Percentiles rank a stretch among this genome's conserved stretches.
phyloP scores from a whole-genome alignment of 805 yeast genomes.

The Lipomyces spencermartinsiae region DNA sequence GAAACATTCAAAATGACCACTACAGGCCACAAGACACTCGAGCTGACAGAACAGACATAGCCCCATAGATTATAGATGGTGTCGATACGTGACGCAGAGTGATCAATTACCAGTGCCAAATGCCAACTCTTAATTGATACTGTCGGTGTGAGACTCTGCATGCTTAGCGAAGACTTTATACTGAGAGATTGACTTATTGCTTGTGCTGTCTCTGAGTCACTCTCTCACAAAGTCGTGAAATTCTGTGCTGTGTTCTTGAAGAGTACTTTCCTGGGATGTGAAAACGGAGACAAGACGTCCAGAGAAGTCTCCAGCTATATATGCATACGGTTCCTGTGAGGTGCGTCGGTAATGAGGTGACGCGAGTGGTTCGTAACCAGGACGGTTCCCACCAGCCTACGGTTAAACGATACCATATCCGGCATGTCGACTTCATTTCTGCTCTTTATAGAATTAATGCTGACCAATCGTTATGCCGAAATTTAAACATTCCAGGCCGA shows the following conservation, averaged over 20 bases:
- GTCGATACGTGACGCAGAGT: background rate
- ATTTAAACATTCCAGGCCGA: no score
- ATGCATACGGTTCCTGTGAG: background rate
- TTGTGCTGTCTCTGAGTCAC: background rate
- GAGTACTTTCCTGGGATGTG: background rate
- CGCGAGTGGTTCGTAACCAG: background rate
- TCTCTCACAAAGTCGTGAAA: no score
- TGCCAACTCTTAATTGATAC: background rate
- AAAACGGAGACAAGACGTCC: background rate
- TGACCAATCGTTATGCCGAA: no score
- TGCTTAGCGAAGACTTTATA: no score
- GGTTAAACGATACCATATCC: background rate
- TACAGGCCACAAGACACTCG: background rate
- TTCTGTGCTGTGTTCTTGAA: background rate
- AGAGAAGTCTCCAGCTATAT: background rate
- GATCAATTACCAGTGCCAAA: background rate
- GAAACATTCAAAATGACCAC: no score
- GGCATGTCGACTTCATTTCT: background rate
- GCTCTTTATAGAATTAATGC: no score
- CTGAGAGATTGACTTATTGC: no score
- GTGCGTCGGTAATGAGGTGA: background rate
- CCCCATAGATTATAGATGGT: no score
- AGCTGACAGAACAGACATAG: no score
- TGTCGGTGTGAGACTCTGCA: background rate
- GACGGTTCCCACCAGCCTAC: background rate